Evolutionary conservation across 2,329 filamentous ascomycete species (phyloP).

Genomic region (Aspergillaceae sp.): DNA sequence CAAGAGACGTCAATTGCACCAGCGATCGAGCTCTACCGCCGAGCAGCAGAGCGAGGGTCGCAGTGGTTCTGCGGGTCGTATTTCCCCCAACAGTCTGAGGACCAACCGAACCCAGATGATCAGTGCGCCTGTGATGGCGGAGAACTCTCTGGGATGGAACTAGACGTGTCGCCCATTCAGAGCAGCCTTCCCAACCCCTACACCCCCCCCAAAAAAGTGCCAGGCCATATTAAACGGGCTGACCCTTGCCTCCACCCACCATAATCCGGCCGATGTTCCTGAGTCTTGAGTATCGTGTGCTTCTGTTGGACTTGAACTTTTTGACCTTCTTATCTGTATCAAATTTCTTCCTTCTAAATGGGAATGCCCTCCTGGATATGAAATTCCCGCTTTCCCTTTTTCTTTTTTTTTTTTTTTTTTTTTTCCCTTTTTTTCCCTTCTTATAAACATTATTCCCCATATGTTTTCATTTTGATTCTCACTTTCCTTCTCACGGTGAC

Average conservation of each 20-base stretch:
- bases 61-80: conserved; percentile 33
- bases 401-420: conserved; percentile 11
- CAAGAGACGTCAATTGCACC: conserved; percentile 69
- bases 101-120: conserved; percentile 64
- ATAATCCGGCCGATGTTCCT: conserved; percentile 1
- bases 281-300: conserved; percentile 1
- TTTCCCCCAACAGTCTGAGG: conserved; percentile 57
- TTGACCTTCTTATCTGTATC: conserved; percentile 16
- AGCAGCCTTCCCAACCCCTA: no score
- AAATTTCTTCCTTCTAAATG: conserved; percentile 4
- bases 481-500: conserved; percentile 13
- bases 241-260: no score
- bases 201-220: no score
- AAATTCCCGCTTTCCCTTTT: conserved; percentile 1
- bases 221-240: no score
- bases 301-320: conserved; percentile 10
- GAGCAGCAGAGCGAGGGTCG: conserved; percentile 60
- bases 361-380: no score
- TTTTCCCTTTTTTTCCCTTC: conserved; percentile 4
- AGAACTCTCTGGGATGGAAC: conserved; percentile 95
- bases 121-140: conserved; percentile 80
- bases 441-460: conserved; percentile 25
- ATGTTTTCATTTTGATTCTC: conserved; percentile 19
- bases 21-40: conserved; percentile 63
- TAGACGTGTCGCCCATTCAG: conserved; percentile 32